Percentiles rank a stretch among this genome's conserved stretches.
Evolutionary conservation across 768 basidiomycete species (phyloP).

Genomic region (Naematelia aurantialba): DNA sequence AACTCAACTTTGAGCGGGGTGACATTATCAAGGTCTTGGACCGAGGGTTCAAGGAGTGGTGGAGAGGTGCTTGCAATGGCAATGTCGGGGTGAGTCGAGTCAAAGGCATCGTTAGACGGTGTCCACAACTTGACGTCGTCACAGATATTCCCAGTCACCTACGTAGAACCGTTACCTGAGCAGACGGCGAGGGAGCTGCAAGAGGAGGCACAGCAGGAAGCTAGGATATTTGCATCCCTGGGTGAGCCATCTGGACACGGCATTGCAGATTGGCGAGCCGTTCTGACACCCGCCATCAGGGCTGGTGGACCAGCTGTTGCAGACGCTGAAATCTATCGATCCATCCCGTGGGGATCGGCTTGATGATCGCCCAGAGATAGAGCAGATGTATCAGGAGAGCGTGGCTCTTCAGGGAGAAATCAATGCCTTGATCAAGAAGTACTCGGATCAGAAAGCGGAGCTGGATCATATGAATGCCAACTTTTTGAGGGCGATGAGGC

Average conservation of each 20-base stretch:
- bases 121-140: background rate
- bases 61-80: slow-evolving; percentile 85
- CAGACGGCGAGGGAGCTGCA: slow-evolving; percentile 72
- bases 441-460: slow-evolving; percentile 94
- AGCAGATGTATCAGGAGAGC: slow-evolving; percentile 82
- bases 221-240: slow-evolving; percentile 66
- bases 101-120: background rate
- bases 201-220: slow-evolving; percentile 79
- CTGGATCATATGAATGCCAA: slow-evolving; percentile 91
- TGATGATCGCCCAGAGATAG: slow-evolving; percentile 86
- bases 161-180: slow-evolving; percentile 73
- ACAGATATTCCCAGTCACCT: slow-evolving; percentile 89
- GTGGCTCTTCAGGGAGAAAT: slow-evolving; percentile 91
- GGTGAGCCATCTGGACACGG: slow-evolving; percentile 34
- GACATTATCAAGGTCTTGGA: slow-evolving; percentile 94
- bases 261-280: background rate
- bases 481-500: slow-evolving; percentile 78
- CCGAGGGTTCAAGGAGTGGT: slow-evolving; percentile 93
- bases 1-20: slow-evolving; percentile 84
- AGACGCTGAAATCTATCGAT: slow-evolving; percentile 69
- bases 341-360: slow-evolving; percentile 69
- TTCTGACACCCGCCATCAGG: slow-evolving; percentile 24
- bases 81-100: slow-evolving; percentile 56
- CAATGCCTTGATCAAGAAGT: slow-evolving; percentile 93
- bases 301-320: slow-evolving; percentile 46